Conservation (phyloP, 129 eudicot genomes). For the Solidago caesia region DNA sequence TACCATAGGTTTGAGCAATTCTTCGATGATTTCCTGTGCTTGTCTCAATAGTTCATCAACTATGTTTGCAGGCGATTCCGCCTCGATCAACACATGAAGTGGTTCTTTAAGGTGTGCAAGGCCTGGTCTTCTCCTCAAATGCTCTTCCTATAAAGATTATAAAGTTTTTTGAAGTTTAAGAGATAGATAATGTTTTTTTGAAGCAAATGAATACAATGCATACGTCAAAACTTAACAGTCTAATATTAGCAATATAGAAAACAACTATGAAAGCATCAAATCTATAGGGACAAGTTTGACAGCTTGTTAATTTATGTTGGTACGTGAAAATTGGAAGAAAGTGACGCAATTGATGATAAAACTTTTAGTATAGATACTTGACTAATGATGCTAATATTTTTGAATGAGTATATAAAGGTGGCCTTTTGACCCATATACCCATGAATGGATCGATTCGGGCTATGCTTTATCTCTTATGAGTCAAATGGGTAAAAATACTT, state of each 20-base stretch:
- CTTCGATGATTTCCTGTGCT: constrained; percentile 56
- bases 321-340: too few relatives aligned
- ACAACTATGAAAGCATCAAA: too few relatives aligned
- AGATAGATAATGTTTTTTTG: background rate
- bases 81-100: constrained; percentile 66
- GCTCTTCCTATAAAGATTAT: constrained; percentile 52
- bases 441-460: background rate
- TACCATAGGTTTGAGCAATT: constrained; percentile 70
- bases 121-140: constrained; percentile 56
- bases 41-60: constrained; percentile 50
- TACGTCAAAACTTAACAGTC: background rate
- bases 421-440: background rate
- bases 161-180: too few relatives aligned
- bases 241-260: too few relatives aligned
- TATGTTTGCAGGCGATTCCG: constrained; percentile 47
- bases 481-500: background rate
- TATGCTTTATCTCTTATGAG: background rate
- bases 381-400: too few relatives aligned
- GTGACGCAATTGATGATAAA: too few relatives aligned
- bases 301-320: too few relatives aligned
- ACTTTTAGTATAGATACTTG: too few relatives aligned
- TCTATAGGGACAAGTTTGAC: too few relatives aligned
- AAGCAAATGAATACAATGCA: background rate
- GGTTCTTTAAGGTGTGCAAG: constrained; percentile 66
- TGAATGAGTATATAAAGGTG: background rate